These are phyloP conservation scores for Sequoiadendron giganteum DNA, from an alignment of 75 land plant species.

Conservation along the genomic window DNA sequence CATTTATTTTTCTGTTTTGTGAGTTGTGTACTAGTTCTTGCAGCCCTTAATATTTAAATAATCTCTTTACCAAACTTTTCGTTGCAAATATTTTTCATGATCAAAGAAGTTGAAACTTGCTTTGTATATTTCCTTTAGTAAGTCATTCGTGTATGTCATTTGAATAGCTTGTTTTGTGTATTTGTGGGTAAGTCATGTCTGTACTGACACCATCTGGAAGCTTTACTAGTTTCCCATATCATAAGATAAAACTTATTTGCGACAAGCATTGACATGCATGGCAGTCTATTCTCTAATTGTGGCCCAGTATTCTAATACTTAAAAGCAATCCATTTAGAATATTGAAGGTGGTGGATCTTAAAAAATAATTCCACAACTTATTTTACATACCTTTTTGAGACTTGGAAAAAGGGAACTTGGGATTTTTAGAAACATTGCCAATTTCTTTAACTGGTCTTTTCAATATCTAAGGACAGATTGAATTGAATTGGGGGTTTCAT, in stretches of 20 bases:
- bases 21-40: neutral
- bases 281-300: neutral
- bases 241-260: neutral
- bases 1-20: neutral
- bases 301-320: neutral
- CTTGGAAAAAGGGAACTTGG: neutral
- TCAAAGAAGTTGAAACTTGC: neutral
- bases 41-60: neutral
- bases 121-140: neutral
- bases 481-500: neutral
- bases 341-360: neutral
- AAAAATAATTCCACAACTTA: neutral
- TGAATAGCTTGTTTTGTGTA: neutral
- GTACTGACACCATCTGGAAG: neutral
- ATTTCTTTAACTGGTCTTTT: neutral
- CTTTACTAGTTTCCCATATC: neutral
- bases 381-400: neutral
- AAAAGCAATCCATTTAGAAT: neutral
- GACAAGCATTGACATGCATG: neutral
- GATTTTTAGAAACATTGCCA: neutral
- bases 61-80: neutral
- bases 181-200: neutral
- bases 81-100: neutral
- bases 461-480: neutral
- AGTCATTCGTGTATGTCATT: neutral